Evolutionary conservation across 768 basidiomycete genomes (phyloP).

Genomic region (Terana coerulea): DNA sequence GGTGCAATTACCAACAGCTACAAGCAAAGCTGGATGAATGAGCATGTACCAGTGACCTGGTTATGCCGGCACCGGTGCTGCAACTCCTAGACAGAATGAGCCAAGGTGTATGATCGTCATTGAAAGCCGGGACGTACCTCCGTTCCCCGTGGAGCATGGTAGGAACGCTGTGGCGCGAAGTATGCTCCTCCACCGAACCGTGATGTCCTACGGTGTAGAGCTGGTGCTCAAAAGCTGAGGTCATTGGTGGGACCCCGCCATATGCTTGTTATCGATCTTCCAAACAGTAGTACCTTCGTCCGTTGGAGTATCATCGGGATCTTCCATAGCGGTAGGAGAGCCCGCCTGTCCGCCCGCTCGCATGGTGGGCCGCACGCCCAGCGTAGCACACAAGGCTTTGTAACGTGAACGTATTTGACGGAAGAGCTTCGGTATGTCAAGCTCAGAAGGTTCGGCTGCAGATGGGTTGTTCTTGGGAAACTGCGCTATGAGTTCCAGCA

Average conservation of each 20-base stretch:
- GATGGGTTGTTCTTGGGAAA: constrained; percentile 82
- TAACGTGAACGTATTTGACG: constrained; percentile 86
- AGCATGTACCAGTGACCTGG: neutral
- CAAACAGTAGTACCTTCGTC: neutral
- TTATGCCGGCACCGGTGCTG: no score
- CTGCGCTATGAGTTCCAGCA: constrained; percentile 65
- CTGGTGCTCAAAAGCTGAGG: neutral
- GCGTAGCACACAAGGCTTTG: constrained; percentile 75
- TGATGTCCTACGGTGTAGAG: neutral
- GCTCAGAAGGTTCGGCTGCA: constrained; percentile 36
- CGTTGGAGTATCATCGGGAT: neutral
- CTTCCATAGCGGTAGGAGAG: neutral
- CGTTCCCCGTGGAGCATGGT: neutral
- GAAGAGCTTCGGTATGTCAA: constrained; percentile 76
- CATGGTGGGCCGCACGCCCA: constrained; percentile 60
- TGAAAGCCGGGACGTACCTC: neutral
- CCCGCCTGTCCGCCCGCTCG: constrained; percentile 20
- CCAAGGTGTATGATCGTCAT: neutral
- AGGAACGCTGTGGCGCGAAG: neutral
- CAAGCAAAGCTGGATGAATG: neutral
- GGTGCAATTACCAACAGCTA: neutral
- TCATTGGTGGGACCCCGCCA: neutral
- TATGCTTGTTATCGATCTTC: constrained; percentile 4
- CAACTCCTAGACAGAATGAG: neutral
- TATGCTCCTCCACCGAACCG: neutral